Conservation (phyloP, 108 stramenopile species). For the Cyclotella choctawhatcheeana region DNA sequence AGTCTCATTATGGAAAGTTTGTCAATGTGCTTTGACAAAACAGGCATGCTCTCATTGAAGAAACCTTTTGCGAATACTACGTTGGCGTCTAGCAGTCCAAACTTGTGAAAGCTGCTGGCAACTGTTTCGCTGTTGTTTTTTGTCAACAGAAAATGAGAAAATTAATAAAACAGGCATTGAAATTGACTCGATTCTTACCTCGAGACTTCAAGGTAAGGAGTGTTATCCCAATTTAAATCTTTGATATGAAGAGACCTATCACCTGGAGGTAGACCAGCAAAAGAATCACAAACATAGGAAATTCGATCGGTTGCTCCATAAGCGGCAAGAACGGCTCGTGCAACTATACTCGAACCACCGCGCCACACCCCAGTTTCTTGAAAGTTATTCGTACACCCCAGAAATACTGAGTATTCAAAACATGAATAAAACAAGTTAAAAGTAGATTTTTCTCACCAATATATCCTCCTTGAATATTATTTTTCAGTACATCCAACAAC, state of each 20-base stretch:
- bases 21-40: constrained; percentile 15
- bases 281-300: constrained; percentile 7
- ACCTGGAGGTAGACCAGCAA: constrained; percentile 3
- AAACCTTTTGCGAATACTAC: constrained; percentile 44
- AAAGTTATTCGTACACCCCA: neutral
- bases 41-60: constrained; percentile 46
- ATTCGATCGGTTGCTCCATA: neutral
- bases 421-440: too few species aligned
- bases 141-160: too few species aligned
- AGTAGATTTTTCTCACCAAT: constrained; percentile 4
- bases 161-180: too few species aligned
- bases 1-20: constrained; percentile 33
- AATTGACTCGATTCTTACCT: too few species aligned
- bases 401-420: too few species aligned
- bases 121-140: too few species aligned
- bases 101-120: neutral
- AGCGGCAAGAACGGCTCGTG: neutral
- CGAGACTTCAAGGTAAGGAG: constrained; percentile 39
- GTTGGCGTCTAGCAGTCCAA: neutral
- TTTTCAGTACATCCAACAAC: neutral
- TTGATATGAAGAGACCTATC: constrained; percentile 15
- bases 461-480: constrained; percentile 1
- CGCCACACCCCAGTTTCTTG: constrained; percentile 9
- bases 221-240: constrained; percentile 31
- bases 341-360: constrained; percentile 8